Evolutionary conservation across 495 filamentous ascomycete genomes (phyloP), one percentile per base, ranked within the genome.

Genomic region (Evansstolkia leycettana): DNA sequence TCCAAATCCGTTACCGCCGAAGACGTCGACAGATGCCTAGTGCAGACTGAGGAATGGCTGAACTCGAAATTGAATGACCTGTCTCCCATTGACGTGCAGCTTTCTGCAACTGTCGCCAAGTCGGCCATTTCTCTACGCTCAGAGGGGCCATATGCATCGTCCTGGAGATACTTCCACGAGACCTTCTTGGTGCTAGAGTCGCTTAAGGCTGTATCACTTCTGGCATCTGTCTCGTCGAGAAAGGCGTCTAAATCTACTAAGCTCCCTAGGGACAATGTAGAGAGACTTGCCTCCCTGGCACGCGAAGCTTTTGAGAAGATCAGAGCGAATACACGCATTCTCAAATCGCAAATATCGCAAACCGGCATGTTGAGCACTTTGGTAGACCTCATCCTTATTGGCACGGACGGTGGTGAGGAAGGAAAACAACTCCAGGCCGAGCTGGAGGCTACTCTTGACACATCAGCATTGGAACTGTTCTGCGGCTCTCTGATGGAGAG

Each of bases 401-500:
- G 61, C 17, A 41, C 45, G 14, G 34, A 45, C 10, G 40, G 40
- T 13, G 36, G 39, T 7, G 41, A 47, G 30, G 53, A 58, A 27
- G 39, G 42, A 6, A 32, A 50, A n/a, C 47, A 57, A 19, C 52
- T 62, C 27, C 52, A 50, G 9, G 36, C 45, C 7, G 50, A 51
- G 13, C 23, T 67, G 6, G 50, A 59, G 13, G 41, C 52, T n/a
- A 50, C 49, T 13, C 23, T 65, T 24, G 57, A 64, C 20, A 43
- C 42, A 28, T 50, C 59, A 14, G 47, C 46, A 4, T 33, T 67
- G 31, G 64, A 69, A 37, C 11, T 66, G 25, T 63, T 64, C 43
- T 62, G 55, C 35, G 61, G 56, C 14, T 47, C 57, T 28, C 39
- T 69, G 45, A 63, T 59, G 52, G 62, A 69, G 32, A 67, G 64